Conservation (phyloP, 495 filamentous ascomycete species). For the Lepidopterella palustris region DNA sequence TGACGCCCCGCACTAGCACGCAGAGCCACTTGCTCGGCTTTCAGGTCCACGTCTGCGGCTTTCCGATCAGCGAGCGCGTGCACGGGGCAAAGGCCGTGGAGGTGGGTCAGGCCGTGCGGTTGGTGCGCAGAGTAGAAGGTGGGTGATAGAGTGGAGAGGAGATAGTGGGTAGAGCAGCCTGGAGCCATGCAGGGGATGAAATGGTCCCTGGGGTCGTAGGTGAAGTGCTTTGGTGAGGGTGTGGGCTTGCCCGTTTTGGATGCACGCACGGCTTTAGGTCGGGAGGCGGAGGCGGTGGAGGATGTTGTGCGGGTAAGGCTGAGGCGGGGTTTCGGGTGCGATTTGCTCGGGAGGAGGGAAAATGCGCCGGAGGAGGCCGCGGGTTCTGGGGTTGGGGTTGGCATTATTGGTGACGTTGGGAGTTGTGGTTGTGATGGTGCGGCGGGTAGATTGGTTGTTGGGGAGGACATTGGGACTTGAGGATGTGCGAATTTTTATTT, state of each 20-base stretch:
- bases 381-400: too few species aligned
- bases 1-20: neutral
- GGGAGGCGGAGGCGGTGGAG: neutral
- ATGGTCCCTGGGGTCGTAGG: neutral
- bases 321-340: neutral
- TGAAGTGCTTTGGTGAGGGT: too few species aligned
- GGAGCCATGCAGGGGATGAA: neutral
- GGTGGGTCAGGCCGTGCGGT: neutral
- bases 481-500: too few species aligned
- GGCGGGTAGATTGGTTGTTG: too few species aligned
- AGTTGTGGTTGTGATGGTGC: too few species aligned
- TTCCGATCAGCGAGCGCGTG: neutral
- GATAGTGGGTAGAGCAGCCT: neutral
- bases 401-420: too few species aligned
- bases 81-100: neutral
- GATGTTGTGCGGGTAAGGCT: neutral
- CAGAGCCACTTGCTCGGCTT: neutral
- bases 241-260: neutral
- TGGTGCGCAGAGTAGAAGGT: neutral
- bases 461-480: too few species aligned
- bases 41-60: neutral
- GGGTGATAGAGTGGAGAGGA: neutral
- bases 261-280: neutral
- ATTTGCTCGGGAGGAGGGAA: too few species aligned
- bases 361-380: too few species aligned